A percentile compares a stretch with the other conserved stretches of the same genome.
These are phyloP conservation scores for Metschnikowia shivogae DNA, from an alignment of 805 yeast genomes.

Conservation along the genomic window DNA sequence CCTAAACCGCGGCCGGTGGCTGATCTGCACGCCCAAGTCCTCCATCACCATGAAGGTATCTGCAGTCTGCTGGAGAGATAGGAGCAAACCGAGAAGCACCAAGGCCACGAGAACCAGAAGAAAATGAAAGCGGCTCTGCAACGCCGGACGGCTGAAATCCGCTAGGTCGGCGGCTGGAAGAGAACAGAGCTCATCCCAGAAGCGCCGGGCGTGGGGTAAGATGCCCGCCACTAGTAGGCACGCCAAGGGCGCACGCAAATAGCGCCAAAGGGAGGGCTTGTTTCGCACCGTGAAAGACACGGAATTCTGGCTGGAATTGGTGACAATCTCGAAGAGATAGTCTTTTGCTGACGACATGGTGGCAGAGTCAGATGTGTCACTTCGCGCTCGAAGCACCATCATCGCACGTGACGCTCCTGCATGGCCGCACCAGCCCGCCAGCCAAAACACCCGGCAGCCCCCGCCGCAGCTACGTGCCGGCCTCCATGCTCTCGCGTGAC, in stretches of 20 bases:
- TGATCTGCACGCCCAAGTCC: slow-evolving; percentile 46
- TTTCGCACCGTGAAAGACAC: slow-evolving; percentile 16
- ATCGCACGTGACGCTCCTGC: slow-evolving; percentile 1
- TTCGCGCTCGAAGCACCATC: neutral
- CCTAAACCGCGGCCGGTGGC: slow-evolving; percentile 19
- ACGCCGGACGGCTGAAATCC: neutral
- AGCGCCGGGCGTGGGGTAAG: neutral
- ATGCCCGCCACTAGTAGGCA: slow-evolving; percentile 9
- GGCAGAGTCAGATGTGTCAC: neutral
- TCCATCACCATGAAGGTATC: slow-evolving; percentile 43
- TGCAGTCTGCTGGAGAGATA: slow-evolving; percentile 31
- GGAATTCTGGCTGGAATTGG: slow-evolving; percentile 15
- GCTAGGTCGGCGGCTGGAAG: neutral
- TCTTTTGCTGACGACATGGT: slow-evolving; percentile 30
- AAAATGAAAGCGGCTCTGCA: neutral
- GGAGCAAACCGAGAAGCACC: slow-evolving; percentile 12
- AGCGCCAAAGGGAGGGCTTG: slow-evolving; percentile 13
- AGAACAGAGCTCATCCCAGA: neutral
- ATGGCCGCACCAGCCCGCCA: too few relatives aligned
- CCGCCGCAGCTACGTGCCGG: too few relatives aligned
- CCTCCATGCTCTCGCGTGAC: slow-evolving; percentile 14
- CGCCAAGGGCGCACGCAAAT: slow-evolving; percentile 17
- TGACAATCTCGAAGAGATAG: slow-evolving; percentile 24
- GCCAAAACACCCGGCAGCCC: too few relatives aligned
- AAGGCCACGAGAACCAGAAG: slow-evolving; percentile 1